Percentiles rank a stretch among this genome's conserved stretches.
These are phyloP conservation scores for Lasiodiplodia sp. DNA, from an alignment of 2,329 filamentous ascomycete species.

Conservation along the genomic window DNA sequence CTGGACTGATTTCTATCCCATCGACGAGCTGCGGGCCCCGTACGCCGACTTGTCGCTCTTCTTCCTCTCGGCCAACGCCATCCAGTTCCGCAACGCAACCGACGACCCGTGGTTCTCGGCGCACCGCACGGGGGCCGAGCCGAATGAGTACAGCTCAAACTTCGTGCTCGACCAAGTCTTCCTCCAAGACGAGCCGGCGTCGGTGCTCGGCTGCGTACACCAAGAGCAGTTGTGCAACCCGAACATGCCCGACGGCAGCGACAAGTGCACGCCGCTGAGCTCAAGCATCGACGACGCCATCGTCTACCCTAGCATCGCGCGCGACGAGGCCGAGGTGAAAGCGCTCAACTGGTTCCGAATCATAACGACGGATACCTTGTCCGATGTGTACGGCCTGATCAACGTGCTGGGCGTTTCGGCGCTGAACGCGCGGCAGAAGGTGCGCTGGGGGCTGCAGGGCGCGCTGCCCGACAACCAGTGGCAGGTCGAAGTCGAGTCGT, in stretches of 20 bases:
- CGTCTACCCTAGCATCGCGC: not conserved
- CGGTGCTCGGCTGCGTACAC: slow-evolving; percentile 26
- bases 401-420: not conserved
- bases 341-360: not conserved
- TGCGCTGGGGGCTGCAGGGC: too few relatives aligned
- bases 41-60: slow-evolving; percentile 43
- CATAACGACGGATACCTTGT: too few relatives aligned
- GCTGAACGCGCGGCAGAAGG: not conserved
- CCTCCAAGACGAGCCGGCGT: slow-evolving; percentile 16
- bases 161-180: not conserved
- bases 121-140: slow-evolving; percentile 11
- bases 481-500: too few relatives aligned
- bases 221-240: slow-evolving; percentile 31
- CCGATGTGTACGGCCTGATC: not conserved
- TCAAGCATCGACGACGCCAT: not conserved
- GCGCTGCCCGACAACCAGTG: too few relatives aligned
- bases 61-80: slow-evolving; percentile 40
- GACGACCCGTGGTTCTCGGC: slow-evolving; percentile 44
- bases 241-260: not conserved
- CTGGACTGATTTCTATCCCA: slow-evolving; percentile 32
- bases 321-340: not conserved
- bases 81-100: slow-evolving; percentile 38
- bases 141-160: not conserved
- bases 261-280: not conserved
- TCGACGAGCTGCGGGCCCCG: slow-evolving; percentile 37